Base-by-base conservation (phyloP, 176 grass and related monocot genomes). In the Rhipidocladum racemiflorum region DNA sequence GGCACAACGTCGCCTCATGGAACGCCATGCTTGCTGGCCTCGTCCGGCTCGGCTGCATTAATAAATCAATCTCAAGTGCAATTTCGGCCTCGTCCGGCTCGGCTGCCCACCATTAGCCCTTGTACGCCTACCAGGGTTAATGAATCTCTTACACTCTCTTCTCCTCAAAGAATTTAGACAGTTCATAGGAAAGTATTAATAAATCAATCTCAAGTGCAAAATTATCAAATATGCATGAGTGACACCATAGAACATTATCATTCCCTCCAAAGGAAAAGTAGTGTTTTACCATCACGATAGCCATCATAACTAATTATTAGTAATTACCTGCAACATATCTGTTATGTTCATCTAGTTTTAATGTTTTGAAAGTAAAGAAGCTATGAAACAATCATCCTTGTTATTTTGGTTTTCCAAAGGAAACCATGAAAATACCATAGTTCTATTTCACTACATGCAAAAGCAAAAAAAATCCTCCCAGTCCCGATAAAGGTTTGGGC, bases 1-100 rank as follows among this genome's bases (percentile, higher is more conserved):
- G n/a, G n/a, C n/a, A n/a, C n/a, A n/a, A n/a, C n/a, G 75, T 87
- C 42, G 90, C 90, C 51, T 93, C 94, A 7, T 97, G 94, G 94
- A 97, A 93, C 54, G 82, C 90, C 20, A 89, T 92, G 88, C 70
- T 97, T 78, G 90, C 83, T n/a, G 94, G 90, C 13, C 85, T 97
- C 46, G 13, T 93, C 9, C 81, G 78, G 35, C 85, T 85, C 56
- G 90, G 73, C 55, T 57, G 73, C 32, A 61, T 83, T 34, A 71
- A 85, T n/a, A n/a, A n/a, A n/a, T n/a, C n/a, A n/a, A n/a, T n/a
- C n/a, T n/a, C n/a, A n/a, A n/a, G n/a, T n/a, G n/a, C n/a, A n/a
- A n/a, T n/a, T n/a, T n/a, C n/a, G n/a, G n/a, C n/a, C n/a, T n/a
- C n/a, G n/a, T n/a, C n/a, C n/a, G n/a, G n/a, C n/a, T n/a, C n/a